These are phyloP conservation scores for Xylaria sp. DNA, from an alignment of 2,329 filamentous ascomycete genomes.

Conservation along the genomic window DNA sequence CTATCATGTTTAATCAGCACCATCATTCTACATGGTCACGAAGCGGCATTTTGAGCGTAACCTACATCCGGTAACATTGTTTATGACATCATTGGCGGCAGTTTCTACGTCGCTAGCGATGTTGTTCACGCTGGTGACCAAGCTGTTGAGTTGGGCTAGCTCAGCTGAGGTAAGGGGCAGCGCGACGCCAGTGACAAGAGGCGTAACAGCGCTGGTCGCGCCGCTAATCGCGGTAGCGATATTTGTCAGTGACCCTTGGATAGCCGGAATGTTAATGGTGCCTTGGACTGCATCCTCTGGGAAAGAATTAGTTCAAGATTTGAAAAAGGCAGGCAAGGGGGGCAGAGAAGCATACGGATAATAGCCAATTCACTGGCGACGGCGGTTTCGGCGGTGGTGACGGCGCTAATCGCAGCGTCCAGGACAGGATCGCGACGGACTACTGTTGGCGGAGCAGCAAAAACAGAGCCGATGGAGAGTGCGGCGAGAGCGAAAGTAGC, in stretches of 20 bases:
- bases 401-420: neutral
- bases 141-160: neutral
- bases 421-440: neutral
- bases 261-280: neutral
- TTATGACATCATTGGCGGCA: neutral
- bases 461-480: constrained; percentile 5
- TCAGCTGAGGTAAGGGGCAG: neutral
- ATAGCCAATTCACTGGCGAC: neutral
- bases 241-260: neutral
- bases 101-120: neutral
- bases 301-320: neutral
- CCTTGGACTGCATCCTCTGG: neutral
- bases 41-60: neutral
- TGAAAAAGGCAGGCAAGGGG: neutral
- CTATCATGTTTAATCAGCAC: neutral
- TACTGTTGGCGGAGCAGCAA: neutral
- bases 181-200: neutral
- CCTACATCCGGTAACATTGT: neutral
- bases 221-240: neutral
- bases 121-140: neutral
- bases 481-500: neutral
- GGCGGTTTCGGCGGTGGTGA: neutral
- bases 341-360: neutral
- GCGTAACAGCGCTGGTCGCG: neutral
- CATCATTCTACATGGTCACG: neutral